Percentiles rank a stretch among this genome's conserved stretches.
phyloP scores from a whole-genome alignment of 2,329 filamentous ascomycete species.

The Aspergillus tanneri region DNA sequence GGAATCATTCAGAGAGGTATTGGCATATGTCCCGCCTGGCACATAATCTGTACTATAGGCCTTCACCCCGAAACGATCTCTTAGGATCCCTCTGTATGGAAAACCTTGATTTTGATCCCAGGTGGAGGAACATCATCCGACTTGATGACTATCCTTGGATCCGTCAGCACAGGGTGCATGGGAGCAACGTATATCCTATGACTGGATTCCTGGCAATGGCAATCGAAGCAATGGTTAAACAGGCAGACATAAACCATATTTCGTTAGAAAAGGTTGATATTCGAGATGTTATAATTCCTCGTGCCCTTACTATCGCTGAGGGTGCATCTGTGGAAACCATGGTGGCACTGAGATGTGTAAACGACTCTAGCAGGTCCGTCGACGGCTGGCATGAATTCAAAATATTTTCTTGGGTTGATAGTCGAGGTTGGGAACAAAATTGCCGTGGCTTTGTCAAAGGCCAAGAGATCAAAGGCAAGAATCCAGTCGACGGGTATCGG shows the following conservation, averaged over 20 bases:
- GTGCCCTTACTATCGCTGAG: conserved; percentile 51
- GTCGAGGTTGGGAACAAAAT: conserved; percentile 29
- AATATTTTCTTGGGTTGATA: conserved; percentile 27
- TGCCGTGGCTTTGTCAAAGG: conserved; percentile 30
- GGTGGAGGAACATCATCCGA: conserved; percentile 29
- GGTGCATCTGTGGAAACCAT: conserved; percentile 52
- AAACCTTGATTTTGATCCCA: conserved; percentile 24
- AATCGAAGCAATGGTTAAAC: conserved; percentile 34
- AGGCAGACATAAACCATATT: conserved; percentile 10
- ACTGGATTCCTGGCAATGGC: conserved; percentile 34
- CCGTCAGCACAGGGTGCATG: conserved; percentile 36
- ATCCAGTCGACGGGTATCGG: not conserved
- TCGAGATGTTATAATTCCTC: conserved; percentile 48
- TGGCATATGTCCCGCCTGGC: conserved; percentile 48
- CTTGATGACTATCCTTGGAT: conserved; percentile 29
- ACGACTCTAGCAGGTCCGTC: conserved; percentile 37
- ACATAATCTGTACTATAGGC: conserved; percentile 24
- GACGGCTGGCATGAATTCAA: conserved; percentile 30
- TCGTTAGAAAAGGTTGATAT: conserved; percentile 43
- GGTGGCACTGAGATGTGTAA: conserved; percentile 44
- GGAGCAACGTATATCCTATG: conserved; percentile 24
- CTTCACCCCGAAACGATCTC: conserved; percentile 26
- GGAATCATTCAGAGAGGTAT: conserved; percentile 48
- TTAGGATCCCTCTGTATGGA: conserved; percentile 29
- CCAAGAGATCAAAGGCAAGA: conserved; percentile 5